Evolutionary conservation across 768 basidiomycete species (phyloP).

Genomic region (Tricholoma matsutake): DNA sequence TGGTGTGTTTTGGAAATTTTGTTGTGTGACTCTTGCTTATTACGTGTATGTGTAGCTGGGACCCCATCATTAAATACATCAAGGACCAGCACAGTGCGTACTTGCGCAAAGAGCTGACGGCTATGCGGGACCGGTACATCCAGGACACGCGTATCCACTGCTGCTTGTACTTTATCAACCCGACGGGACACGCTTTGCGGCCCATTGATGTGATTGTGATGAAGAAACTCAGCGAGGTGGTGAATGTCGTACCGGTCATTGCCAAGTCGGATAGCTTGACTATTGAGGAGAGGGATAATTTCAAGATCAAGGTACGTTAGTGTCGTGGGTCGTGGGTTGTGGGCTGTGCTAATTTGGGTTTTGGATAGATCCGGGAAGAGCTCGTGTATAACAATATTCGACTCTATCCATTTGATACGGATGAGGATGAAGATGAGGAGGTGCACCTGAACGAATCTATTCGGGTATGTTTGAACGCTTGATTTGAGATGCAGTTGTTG

Average conservation of each 20-base stretch:
- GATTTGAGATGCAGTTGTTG: neutral
- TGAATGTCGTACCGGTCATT: conserved; percentile 99
- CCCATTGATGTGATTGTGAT: conserved; percentile 98
- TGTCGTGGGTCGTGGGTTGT: neutral
- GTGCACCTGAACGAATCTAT: conserved; percentile 86
- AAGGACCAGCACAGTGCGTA: conserved; percentile 99
- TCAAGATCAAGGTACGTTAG: conserved; percentile 80
- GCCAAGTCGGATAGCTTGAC: conserved; percentile 97
- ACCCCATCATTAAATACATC: conserved; percentile 98
- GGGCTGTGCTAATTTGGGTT: conserved; percentile 9
- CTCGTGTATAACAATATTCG: conserved; percentile 89
- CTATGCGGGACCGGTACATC: conserved; percentile 97
- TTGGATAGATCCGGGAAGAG: conserved; percentile 83
- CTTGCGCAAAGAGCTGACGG: conserved; percentile 97
- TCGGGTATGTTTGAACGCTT: conserved; percentile 54
- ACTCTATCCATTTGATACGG: conserved; percentile 94
- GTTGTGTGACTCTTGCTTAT: neutral
- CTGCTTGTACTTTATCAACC: conserved; percentile 97
- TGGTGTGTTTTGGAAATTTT: conserved; percentile 52
- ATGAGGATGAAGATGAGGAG: conserved; percentile 94
- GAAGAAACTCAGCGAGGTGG: conserved; percentile 98
- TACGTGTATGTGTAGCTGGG: conserved; percentile 66
- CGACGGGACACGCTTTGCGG: conserved; percentile 95
- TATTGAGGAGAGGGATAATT: conserved; percentile 84
- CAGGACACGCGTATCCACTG: conserved; percentile 99